phyloP scores from a whole-genome alignment of 768 basidiomycete genomes.

The Agaricus bisporus region DNA sequence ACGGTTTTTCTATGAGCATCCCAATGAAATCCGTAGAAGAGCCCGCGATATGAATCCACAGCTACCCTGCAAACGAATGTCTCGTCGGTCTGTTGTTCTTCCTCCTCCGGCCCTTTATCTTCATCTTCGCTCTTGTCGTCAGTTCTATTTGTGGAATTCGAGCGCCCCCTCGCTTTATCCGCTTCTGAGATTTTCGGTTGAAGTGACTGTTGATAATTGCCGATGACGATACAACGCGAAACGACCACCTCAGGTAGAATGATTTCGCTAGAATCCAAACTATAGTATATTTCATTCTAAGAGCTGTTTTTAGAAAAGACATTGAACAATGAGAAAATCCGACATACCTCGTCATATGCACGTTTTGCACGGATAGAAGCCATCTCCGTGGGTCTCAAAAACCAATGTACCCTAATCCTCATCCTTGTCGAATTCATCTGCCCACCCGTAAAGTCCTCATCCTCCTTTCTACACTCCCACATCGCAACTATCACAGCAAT shows the following conservation, averaged over 20 bases:
- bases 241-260: conserved; percentile 47
- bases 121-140: conserved; percentile 10
- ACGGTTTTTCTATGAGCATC: conserved; percentile 36
- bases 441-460: conserved; percentile 16
- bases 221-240: conserved; percentile 43
- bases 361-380: conserved; percentile 54
- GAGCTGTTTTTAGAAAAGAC: neutral
- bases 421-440: conserved; percentile 34
- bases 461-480: conserved; percentile 46
- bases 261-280: conserved; percentile 40
- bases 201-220: conserved; percentile 14
- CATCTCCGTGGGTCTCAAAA: conserved; percentile 59
- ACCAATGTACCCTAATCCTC: conserved; percentile 70
- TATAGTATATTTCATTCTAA: conserved; percentile 76
- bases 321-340: neutral
- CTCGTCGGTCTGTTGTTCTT: conserved; percentile 21
- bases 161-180: conserved; percentile 6
- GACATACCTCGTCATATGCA: conserved; percentile 50
- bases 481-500: conserved; percentile 66
- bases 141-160: conserved; percentile 6
- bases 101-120: conserved; percentile 11
- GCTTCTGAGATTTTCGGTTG: neutral
- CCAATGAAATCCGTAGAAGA: conserved; percentile 64
- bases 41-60: conserved; percentile 48
- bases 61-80: conserved; percentile 54